Percentiles rank a stretch among this genome's conserved stretches.
Evolutionary conservation across 495 filamentous ascomycete species (phyloP).

Genomic region (Lepidopterella palustris): DNA sequence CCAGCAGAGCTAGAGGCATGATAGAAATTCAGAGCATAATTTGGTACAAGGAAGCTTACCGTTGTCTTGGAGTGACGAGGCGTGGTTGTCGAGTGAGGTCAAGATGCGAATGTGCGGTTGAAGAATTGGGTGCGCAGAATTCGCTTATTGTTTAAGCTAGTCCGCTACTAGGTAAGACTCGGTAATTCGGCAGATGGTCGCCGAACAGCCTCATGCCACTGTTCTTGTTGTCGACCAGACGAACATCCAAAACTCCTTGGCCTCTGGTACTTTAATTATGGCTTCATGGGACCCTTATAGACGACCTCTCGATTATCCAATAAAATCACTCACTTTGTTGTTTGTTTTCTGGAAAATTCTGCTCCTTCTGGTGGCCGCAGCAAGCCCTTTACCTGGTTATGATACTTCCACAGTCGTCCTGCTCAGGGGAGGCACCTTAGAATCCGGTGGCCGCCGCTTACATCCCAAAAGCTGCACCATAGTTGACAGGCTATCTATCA

Average conservation of each 20-base stretch:
- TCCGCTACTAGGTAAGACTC: background rate
- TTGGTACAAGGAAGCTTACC: slow-evolving; percentile 8
- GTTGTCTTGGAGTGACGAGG: background rate
- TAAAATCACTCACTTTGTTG: slow-evolving; percentile 10
- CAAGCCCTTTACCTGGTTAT: slow-evolving; percentile 69
- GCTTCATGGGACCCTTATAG: background rate
- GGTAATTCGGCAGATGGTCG: background rate
- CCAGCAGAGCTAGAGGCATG: slow-evolving; percentile 32
- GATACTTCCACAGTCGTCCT: slow-evolving; percentile 78
- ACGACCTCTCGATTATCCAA: background rate
- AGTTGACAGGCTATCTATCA: slow-evolving; percentile 35
- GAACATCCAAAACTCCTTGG: background rate
- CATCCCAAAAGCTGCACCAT: background rate
- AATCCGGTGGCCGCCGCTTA: background rate
- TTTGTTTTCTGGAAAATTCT: slow-evolving; percentile 62
- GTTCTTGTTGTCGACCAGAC: background rate
- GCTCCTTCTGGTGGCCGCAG: slow-evolving; percentile 56
- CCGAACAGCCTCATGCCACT: background rate
- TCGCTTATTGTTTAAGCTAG: background rate
- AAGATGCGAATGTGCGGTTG: background rate
- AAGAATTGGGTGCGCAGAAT: background rate
- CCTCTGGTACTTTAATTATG: background rate
- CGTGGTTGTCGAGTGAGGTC: background rate
- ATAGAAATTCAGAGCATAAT: slow-evolving; percentile 8
- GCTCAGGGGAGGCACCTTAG: background rate